Conservation (phyloP, 2,329 filamentous ascomycete genomes). For the Diaporthe citriasiana region DNA sequence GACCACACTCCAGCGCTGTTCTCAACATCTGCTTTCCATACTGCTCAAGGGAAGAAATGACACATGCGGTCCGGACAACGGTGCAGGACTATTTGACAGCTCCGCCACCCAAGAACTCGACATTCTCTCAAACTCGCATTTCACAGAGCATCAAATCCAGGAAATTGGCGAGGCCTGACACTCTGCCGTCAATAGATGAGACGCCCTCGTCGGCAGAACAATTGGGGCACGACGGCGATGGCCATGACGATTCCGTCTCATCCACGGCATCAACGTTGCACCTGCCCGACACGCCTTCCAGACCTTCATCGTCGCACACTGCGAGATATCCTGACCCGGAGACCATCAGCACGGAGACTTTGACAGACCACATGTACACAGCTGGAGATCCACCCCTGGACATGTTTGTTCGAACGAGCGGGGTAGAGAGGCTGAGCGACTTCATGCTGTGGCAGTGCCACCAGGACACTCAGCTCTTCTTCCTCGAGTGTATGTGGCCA, state of each 20-base stretch:
- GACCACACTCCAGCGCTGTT: conserved; percentile 57
- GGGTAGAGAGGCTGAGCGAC: conserved; percentile 92
- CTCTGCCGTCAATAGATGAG: conserved; percentile 64
- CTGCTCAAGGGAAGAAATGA: conserved; percentile 95
- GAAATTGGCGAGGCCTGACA: conserved; percentile 64
- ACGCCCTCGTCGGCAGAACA: conserved; percentile 60
- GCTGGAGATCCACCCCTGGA: conserved; percentile 88
- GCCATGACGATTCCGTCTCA: conserved; percentile 67
- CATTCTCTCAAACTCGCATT: conserved; percentile 91
- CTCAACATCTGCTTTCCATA: conserved; percentile 99
- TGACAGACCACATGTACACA: conserved; percentile 91
- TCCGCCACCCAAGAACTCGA: conserved; percentile 73
- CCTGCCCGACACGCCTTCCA: conserved; percentile 59
- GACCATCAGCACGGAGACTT: conserved; percentile 84
- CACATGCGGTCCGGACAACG: conserved; percentile 87
- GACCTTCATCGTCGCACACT: conserved; percentile 52
- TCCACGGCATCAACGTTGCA: conserved; percentile 70
- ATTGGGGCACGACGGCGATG: conserved; percentile 59
- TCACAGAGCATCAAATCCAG: conserved; percentile 85
- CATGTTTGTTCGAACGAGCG: conserved; percentile 91
- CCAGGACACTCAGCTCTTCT: conserved; percentile 91
- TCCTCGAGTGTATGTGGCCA: conserved; percentile 93
- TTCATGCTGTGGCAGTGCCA: conserved; percentile 99
- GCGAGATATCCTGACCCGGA: conserved; percentile 79
- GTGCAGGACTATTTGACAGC: conserved; percentile 89